Base-by-base conservation (phyloP, 805 yeast genomes). In the Saccharomycopsis fermentans region DNA sequence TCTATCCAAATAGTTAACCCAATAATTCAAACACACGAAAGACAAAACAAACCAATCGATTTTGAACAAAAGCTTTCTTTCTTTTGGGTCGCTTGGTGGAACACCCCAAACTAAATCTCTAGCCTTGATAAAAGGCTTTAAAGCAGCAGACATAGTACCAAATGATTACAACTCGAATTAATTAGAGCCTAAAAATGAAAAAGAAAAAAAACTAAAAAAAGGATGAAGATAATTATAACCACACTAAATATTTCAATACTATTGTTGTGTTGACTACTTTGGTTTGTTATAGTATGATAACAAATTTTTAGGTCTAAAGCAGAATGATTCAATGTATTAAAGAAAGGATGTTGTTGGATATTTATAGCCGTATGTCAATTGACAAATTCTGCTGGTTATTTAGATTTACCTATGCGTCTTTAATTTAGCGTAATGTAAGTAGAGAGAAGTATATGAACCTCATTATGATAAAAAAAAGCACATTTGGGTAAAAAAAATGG, bases 1-100 rank as follows among this genome's bases (percentile, higher is more conserved):
- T 64, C 83, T 73, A 67, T 83, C 87, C 35, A 84, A 73, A 66
- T 81, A 83, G 63, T 82, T 83, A 59, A 75, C 72, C 76, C 77
- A 74, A 61, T 74, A 74, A 6, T 68, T 62, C 29, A 74, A 65
- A 59, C 77, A 74, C 11, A 67, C 69, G 59, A 71, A 74, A 17
- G 76, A 69, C 34, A 74, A 66, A 19, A 74, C 71, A 19, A 74
- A 72, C 71, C 73, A 69, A 62, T 75, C 78, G 57, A 74, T 66
- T 60, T 75, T 75, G 29, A 70, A 56, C 19, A 74, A 62, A 34
- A 72, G 67, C 47, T 62, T 65, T 14, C 68, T 67, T 59, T 73
- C 77, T 19, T 63, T 66, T 3, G 70, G 69, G 53, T 70, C 68
- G 17, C 54, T 39, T 9, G 74, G 74, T 16, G 68, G 63, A 58